A percentile compares a stretch with the other conserved stretches of the same genome.
These are phyloP conservation scores for Mortierella sp. DNA, from an alignment of 371 early-diverging fungal species.

Conservation along the genomic window DNA sequence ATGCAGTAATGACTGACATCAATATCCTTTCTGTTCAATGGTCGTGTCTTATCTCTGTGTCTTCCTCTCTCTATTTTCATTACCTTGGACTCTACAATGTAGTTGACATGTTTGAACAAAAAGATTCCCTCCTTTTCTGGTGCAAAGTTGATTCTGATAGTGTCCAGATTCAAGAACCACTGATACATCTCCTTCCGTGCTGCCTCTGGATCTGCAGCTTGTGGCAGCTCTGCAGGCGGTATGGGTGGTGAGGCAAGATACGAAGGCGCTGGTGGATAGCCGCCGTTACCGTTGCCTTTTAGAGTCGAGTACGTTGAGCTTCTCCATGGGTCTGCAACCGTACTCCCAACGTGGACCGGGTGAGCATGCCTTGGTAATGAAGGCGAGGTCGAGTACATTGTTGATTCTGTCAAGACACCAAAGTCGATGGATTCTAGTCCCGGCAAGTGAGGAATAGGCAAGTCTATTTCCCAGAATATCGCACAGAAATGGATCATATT, in stretches of 20 bases:
- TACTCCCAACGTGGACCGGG: conserved; percentile 23
- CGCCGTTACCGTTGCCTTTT: conserved; percentile 23
- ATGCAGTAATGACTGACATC: no score
- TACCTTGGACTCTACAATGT: conserved; percentile 76
- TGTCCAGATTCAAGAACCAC: conserved; percentile 63
- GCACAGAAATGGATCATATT: no score
- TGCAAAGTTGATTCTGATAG: conserved; percentile 70
- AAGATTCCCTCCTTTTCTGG: conserved; percentile 85
- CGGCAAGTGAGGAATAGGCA: conserved; percentile 50
- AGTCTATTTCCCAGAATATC: conserved; percentile 27
- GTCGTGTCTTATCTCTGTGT: background rate
- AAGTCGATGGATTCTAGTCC: conserved; percentile 45
- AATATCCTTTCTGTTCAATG: conserved; percentile 4
- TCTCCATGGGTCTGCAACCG: conserved; percentile 35
- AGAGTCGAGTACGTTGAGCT: conserved; percentile 12
- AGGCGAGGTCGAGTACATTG: conserved; percentile 25
- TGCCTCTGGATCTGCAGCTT: conserved; percentile 16
- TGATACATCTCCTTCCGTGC: conserved; percentile 42
- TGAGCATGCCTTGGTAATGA: conserved; percentile 21
- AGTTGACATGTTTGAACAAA: conserved; percentile 85
- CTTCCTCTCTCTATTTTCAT: background rate
- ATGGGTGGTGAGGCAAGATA: conserved; percentile 38
- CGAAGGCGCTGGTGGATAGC: conserved; percentile 50
- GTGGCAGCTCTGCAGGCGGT: conserved; percentile 8
- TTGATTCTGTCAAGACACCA: conserved; percentile 18